Conservation (phyloP, 1,284 basidiomycete species). For the Sphaerobolus stellatus region DNA sequence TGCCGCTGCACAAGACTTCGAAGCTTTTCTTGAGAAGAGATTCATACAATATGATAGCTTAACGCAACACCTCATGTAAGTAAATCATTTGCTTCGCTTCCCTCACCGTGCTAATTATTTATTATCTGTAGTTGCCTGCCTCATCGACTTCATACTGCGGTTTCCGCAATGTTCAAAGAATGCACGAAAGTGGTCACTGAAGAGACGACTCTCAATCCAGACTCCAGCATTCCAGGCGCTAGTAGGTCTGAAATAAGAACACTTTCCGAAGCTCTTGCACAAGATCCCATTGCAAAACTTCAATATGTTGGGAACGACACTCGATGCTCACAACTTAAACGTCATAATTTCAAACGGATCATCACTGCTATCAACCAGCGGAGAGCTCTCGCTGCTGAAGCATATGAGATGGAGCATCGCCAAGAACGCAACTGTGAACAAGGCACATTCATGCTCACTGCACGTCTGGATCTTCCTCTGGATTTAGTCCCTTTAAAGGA, state of each 20-base stretch:
- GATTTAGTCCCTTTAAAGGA: not conserved
- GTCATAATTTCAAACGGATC: not conserved
- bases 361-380: not conserved
- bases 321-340: not conserved
- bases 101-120: not conserved
- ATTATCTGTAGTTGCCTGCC: not conserved
- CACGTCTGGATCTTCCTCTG: not conserved
- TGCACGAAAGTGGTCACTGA: not conserved
- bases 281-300: not conserved
- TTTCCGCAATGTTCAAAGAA: not conserved
- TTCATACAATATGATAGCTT: not conserved
- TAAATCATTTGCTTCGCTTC: not conserved
- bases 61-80: not conserved
- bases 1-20: slow-evolving; percentile 1
- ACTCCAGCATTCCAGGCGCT: not conserved
- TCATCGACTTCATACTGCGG: not conserved
- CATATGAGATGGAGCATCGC: not conserved
- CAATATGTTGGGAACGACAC: not conserved
- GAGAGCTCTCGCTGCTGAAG: not conserved
- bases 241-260: no score
- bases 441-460: no score
- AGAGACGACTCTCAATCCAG: not conserved
- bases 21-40: slow-evolving; percentile 1
- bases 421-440: not conserved
- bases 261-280: not conserved